Evolutionary conservation across 2,329 filamentous ascomycete genomes (phyloP), one percentile per base, ranked within the genome.

Genomic region (Neofusicoccum laricinum): DNA sequence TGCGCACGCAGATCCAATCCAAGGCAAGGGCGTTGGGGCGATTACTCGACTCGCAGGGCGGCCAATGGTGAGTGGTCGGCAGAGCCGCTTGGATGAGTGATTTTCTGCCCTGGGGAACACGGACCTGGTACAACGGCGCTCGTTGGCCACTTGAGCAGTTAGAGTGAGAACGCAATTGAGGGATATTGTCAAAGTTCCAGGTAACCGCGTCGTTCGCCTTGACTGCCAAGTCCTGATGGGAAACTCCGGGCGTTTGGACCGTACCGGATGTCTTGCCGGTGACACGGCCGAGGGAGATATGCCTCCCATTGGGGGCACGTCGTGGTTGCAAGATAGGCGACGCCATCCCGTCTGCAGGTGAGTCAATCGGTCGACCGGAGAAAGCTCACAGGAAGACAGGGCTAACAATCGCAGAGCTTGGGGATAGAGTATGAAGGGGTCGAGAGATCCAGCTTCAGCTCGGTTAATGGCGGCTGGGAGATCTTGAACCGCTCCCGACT

Each of bases 81-180:
- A 59, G 55, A 59, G 55, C 55, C 55, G 55, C 55, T 41, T 36
- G 25, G 25, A 30, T 59, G 55, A 38, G 55, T 59, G 55, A 59
- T 59, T 59, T 51, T 59, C 46, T 15, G 10, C 11, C 36, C 10
- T 38, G 30, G 25, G 14, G 40, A 59, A 36, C 55, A 59, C 55
- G 55, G 46, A 59, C 55, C 41, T 59, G 12, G 41, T 19, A 21
- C 41, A 59, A 59, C 55, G 8, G 38, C 51, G 12, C 21, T 30
- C 14, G 38, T 32, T 57, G 51, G 21, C 30, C 36, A 41, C 36
- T 43, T 7, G 21, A 12, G 14, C 5, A 6, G 34, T 40, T 17
- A 8, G 4, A 19, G 12, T 45, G 5, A 25, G 19, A 25, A 32
- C 14, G 19, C 30, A 3, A 17, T 1, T 45, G 40, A 58, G 53